phyloP scores from a whole-genome alignment of 179 eudicot species.

The Silene vulgaris region DNA sequence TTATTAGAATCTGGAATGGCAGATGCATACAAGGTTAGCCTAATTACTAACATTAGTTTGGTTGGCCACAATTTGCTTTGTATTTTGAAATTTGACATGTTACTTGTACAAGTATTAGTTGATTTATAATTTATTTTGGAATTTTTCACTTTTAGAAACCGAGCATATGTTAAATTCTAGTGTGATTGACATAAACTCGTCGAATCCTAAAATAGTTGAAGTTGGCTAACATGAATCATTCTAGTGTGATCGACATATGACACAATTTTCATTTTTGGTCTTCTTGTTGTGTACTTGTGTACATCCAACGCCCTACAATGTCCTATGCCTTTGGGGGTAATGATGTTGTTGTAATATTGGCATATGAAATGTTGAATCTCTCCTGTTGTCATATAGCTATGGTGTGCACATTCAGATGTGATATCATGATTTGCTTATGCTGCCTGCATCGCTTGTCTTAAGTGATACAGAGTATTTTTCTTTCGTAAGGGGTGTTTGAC shows the following conservation, averaged over 20 bases:
- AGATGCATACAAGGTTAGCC: constrained; percentile 52
- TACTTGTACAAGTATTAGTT: background rate
- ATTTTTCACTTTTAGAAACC: background rate
- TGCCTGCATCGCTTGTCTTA: background rate
- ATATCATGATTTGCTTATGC: background rate
- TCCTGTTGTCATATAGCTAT: background rate
- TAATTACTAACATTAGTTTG: background rate
- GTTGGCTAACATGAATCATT: background rate
- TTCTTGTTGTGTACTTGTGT: background rate
- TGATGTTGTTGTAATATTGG: background rate
- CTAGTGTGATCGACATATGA: background rate
- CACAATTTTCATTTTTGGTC: background rate
- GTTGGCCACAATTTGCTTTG: background rate
- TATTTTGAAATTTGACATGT: constrained; percentile 6
- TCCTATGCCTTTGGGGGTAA: background rate
- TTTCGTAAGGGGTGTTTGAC: background rate
- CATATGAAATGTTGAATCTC: background rate
- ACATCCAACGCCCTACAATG: background rate
- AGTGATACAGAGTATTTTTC: background rate
- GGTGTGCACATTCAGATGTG: background rate
- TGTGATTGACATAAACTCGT: background rate
- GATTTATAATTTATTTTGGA: background rate
- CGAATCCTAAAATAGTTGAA: background rate
- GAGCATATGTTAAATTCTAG: background rate
- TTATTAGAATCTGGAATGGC: constrained; percentile 71